phyloP scores from a whole-genome alignment of 345 rosid species.

The Excoecaria cochinchinensis region DNA sequence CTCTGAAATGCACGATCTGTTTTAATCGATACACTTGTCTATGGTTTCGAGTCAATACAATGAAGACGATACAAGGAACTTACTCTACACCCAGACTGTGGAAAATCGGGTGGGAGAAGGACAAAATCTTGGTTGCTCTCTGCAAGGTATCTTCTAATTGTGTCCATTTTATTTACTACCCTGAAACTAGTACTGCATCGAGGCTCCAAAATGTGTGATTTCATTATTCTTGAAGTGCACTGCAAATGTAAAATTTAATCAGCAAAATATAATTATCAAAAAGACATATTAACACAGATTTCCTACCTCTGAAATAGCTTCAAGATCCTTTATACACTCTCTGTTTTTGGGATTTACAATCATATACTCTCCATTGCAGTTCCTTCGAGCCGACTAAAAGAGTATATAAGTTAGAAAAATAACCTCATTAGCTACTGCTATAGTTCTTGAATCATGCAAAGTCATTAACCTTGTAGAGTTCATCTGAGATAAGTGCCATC shows the following conservation, averaged over 20 bases:
- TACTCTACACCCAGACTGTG: constrained; percentile 28
- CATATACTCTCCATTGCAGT: too few relatives aligned
- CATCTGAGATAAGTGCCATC: too few relatives aligned
- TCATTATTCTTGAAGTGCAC: constrained; percentile 18
- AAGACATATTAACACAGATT: background rate
- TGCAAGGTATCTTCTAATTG: too few relatives aligned
- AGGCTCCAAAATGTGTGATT: constrained; percentile 33
- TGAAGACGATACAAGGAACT: background rate
- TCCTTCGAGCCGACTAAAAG: too few relatives aligned
- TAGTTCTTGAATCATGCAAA: too few relatives aligned
- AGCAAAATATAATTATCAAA: too few relatives aligned
- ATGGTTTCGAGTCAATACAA: too few relatives aligned
- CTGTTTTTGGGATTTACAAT: too few relatives aligned
- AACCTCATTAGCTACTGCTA: too few relatives aligned
- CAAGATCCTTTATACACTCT: constrained; percentile 32
- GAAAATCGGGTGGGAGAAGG: constrained; percentile 3
- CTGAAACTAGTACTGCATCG: constrained; percentile 9
- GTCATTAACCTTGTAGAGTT: too few relatives aligned
- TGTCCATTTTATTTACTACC: background rate
- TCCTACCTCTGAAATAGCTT: constrained; percentile 27
- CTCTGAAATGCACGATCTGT: background rate
- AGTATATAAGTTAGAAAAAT: too few relatives aligned
- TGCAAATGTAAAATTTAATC: constrained; percentile 3
- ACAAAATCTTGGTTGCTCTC: background rate
- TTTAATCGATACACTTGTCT: too few relatives aligned